Conservation (phyloP, 306 rosid genomes). For the Cucurbita pepo region DNA sequence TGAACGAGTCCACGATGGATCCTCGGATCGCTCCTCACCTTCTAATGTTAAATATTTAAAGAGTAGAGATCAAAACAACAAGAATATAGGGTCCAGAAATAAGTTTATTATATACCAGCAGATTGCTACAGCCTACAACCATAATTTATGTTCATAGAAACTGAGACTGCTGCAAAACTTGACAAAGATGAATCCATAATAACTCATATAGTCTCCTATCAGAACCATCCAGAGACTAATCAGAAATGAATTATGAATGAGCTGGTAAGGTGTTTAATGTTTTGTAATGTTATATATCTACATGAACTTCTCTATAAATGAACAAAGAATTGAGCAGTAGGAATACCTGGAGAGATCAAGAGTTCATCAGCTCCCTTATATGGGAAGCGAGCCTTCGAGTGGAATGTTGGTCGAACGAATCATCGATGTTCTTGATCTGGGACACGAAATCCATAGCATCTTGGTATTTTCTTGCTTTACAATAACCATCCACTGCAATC, state of each 20-base stretch:
- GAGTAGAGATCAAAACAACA: neutral
- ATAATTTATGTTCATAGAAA: neutral
- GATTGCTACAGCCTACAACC: neutral
- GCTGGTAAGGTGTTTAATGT: neutral
- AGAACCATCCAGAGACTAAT: neutral
- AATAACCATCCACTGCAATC: slow-evolving; percentile 71
- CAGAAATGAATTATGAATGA: neutral
- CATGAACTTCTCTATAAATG: slow-evolving; percentile 5
- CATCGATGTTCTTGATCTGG: slow-evolving; percentile 43
- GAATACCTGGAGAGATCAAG: slow-evolving; percentile 15
- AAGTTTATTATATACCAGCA: neutral
- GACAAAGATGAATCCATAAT: neutral
- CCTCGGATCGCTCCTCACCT: neutral
- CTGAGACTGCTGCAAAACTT: neutral
- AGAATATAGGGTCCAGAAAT: neutral
- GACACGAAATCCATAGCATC: slow-evolving; percentile 66
- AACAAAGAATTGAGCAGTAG: neutral
- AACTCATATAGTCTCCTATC: neutral
- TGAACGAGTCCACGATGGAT: neutral
- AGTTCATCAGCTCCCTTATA: slow-evolving; percentile 24
- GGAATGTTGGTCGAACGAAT: slow-evolving; percentile 35
- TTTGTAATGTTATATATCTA: slow-evolving; percentile 1
- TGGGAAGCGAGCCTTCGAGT: slow-evolving; percentile 50
- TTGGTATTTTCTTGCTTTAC: slow-evolving; percentile 44
- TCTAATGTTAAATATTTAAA: neutral